A percentile compares a stretch with the other conserved stretches of the same genome.
Evolutionary conservation across 2,329 filamentous ascomycete species (phyloP).

Genomic region (Phaeoacremonium minimum): DNA sequence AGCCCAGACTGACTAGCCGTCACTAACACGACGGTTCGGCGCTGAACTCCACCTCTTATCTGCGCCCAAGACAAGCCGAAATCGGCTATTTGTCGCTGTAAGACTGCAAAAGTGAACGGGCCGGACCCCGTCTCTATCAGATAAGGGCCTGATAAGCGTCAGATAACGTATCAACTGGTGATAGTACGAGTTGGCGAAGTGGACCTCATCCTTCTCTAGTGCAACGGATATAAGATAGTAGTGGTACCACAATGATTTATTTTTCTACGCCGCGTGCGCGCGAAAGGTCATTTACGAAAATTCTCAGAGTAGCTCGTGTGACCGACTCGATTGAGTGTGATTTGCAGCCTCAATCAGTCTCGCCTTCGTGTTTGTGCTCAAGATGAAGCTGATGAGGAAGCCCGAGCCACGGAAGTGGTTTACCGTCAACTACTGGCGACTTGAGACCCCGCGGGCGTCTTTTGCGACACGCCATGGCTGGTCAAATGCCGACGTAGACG

Average conservation of each 20-base stretch:
- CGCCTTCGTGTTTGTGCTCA: not conserved
- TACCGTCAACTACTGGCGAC: conserved; percentile 9
- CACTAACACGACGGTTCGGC: not conserved
- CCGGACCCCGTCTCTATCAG: no score
- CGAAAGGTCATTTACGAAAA: no score
- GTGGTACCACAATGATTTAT: no score
- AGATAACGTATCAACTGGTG: not conserved
- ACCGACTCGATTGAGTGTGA: no score
- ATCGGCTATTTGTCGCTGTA: not conserved
- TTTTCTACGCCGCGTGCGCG: no score
- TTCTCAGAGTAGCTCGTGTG: no score
- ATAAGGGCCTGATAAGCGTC: not conserved
- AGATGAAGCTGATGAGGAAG: not conserved
- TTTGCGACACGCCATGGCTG: conserved; percentile 8
- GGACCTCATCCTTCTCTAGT: not conserved
- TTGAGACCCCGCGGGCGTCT: conserved; percentile 8
- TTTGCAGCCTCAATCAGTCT: not conserved
- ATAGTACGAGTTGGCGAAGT: conserved; percentile 5
- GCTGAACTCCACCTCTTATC: not conserved
- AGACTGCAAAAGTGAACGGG: no score
- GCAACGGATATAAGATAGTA: conserved; percentile 1
- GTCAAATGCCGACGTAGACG: conserved; percentile 14
- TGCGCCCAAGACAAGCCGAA: not conserved
- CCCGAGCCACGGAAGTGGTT: conserved; percentile 3
- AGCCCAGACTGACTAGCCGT: no score